phyloP scores from a whole-genome alignment of 768 basidiomycete species.

The Cantharellus cinnabarinus region DNA sequence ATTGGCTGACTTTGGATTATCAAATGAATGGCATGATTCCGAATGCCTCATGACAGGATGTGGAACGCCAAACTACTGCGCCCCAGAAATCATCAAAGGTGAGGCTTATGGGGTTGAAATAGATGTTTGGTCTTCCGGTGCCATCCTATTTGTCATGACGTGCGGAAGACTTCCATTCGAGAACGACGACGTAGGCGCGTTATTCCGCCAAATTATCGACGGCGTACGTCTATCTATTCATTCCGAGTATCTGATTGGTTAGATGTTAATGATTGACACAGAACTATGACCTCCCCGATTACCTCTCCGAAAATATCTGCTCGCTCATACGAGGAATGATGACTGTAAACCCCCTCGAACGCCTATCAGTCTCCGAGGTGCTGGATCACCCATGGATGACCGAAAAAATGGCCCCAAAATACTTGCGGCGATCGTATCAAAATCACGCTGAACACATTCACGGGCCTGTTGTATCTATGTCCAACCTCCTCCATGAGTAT shows the following conservation, averaged over 20 bases:
- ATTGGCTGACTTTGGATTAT: constrained; percentile 82
- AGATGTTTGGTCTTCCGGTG: constrained; percentile 96
- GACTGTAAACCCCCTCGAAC: constrained; percentile 80
- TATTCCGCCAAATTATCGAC: constrained; percentile 89
- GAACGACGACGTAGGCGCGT: constrained; percentile 78
- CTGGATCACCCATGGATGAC: constrained; percentile 71
- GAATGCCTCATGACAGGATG: constrained; percentile 22
- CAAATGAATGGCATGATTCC: constrained; percentile 3
- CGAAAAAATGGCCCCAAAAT: constrained; percentile 61
- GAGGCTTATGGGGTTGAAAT: constrained; percentile 95
- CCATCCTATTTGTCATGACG: constrained; percentile 95
- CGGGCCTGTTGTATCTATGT: constrained; percentile 49
- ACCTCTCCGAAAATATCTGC: constrained; percentile 58
- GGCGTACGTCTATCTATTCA: constrained; percentile 1
- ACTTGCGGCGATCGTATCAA: constrained; percentile 38
- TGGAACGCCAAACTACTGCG: constrained; percentile 95
- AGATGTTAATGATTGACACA: not conserved
- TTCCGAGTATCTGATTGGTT: not conserved
- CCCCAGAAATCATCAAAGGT: constrained; percentile 92
- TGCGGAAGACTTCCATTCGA: constrained; percentile 92
- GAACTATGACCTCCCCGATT: constrained; percentile 32
- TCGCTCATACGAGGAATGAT: constrained; percentile 77
- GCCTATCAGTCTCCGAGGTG: constrained; percentile 85
- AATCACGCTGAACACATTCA: constrained; percentile 21
- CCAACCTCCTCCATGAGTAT: constrained; percentile 38